A percentile compares a stretch with the other conserved stretches of the same genome.
Evolutionary conservation across 139 green algal species (phyloP).

Genomic region (Yamagishiella unicocca): DNA sequence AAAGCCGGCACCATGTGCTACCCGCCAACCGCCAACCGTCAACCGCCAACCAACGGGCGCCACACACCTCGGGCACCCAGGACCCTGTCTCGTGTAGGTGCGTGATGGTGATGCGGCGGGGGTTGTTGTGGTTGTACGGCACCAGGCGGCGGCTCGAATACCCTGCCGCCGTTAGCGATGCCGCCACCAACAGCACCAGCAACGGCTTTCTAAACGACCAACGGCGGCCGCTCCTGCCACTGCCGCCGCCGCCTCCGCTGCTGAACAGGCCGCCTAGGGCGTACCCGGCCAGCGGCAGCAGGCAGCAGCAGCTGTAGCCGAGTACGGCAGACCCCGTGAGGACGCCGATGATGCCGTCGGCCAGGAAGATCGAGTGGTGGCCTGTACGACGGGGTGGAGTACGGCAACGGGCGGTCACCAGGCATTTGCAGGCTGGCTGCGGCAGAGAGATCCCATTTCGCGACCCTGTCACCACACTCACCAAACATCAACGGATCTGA

Average conservation of each 20-base stretch:
- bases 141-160: not conserved
- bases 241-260: not conserved
- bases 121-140: slow-evolving; percentile 4
- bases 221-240: not conserved
- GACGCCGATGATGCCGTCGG: slow-evolving; percentile 43
- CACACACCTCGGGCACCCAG: slow-evolving; percentile 35
- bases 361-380: slow-evolving; percentile 34
- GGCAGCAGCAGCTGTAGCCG: slow-evolving; percentile 34
- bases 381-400: not conserved
- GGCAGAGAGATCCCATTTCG: no score
- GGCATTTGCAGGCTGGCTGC: no score
- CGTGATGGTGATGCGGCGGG: slow-evolving; percentile 37
- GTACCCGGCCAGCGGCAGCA: slow-evolving; percentile 49
- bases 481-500: no score
- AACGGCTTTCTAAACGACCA: not conserved
- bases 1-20: no score
- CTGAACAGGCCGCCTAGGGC: not conserved
- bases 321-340: slow-evolving; percentile 38
- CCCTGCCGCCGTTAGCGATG: not conserved
- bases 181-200: slow-evolving; percentile 9
- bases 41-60: not conserved
- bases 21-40: no score
- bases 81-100: slow-evolving; percentile 39
- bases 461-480: no score
- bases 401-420: no score